These are phyloP conservation scores for Vishniacozyma victoriae DNA, from an alignment of 768 basidiomycete genomes.

Conservation along the genomic window DNA sequence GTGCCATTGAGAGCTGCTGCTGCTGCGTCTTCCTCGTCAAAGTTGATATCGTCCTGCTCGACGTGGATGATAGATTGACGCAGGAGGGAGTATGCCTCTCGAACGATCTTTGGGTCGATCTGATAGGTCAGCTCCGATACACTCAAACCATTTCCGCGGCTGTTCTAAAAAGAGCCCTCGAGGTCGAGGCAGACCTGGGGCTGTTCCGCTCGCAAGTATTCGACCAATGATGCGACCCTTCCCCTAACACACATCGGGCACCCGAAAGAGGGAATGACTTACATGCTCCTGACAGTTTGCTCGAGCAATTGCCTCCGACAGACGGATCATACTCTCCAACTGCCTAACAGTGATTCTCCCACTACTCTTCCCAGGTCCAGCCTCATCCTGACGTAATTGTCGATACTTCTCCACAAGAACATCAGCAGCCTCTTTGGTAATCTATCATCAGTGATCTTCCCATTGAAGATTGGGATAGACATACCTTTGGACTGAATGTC, in stretches of 20 bases:
- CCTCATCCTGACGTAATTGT: conserved; percentile 83
- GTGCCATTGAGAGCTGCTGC: conserved; percentile 55
- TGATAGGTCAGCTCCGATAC: conserved; percentile 39
- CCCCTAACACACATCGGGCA: too few species aligned
- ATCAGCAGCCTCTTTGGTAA: conserved; percentile 86
- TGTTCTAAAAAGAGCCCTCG: too few species aligned
- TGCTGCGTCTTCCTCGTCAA: conserved; percentile 72
- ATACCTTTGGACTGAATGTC: conserved; percentile 94
- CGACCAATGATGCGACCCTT: too few species aligned
- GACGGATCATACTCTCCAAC: conserved; percentile 94
- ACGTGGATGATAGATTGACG: conserved; percentile 98
- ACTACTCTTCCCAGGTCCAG: conserved; percentile 76
- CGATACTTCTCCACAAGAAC: conserved; percentile 94
- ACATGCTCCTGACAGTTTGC: conserved; percentile 95
- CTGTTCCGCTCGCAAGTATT: too few species aligned
- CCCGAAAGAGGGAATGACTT: conserved; percentile 24
- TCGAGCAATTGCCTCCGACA: conserved; percentile 93
- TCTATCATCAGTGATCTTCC: conserved; percentile 51
- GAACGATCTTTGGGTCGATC: conserved; percentile 90
- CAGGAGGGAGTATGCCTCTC: conserved; percentile 88
- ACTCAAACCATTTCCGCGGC: too few species aligned
- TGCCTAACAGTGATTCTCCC: conserved; percentile 98
- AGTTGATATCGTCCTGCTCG: conserved; percentile 96
- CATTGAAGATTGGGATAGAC: conserved; percentile 8
- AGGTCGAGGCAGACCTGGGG: too few species aligned